Base-by-base conservation (phyloP, 2,329 filamentous ascomycete species). In the Botrytis paeoniae region DNA sequence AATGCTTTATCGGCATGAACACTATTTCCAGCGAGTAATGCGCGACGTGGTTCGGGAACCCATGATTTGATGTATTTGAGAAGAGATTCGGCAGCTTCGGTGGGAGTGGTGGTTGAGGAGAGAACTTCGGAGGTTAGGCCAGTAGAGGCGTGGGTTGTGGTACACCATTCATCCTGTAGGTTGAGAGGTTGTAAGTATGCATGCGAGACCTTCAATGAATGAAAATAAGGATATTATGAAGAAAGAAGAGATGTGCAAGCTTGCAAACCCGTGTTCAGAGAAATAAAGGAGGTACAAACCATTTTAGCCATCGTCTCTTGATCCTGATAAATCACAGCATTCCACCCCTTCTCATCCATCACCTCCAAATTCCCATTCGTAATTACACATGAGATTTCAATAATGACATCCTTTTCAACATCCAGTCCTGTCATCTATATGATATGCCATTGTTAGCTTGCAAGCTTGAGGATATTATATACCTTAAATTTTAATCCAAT, bases 331-430 rank as follows among this genome's bases (percentile, higher is more conserved):
- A 99, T 88, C 63, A 95, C 86, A 41, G 88, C 88, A 79, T 97
- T 93, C 86, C 92, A 97, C 77, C 95, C 95, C 45, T 86, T 82
- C 37, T 89, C 84, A 74, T 97, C 94, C 39, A 97, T 83, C 48
- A 97, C 82, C 73, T 93, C 88, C 32, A 99, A 88, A 75, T 94
- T 85, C 70, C 89, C 88, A 77, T 95, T 92, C 12, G 96, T 99
- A 81, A 99, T 89, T 82, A 97, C 92, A 84, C 95, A 98, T 82
- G 92, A 95, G 73, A 98, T 92, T 79, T 97, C 94, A 80, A 98
- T 89, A 79, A 98, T 96, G 72, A 91, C 90, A 80, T 98, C 95
- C 45, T 85, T 89, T 74, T 92, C 88, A 2, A 91, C 86, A 82
- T 97, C 87, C 12, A 97, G 88, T 35, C 94, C 94, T 45, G 94